These are phyloP conservation scores for Russula brevipes DNA, from an alignment of 768 basidiomycete species.

Conservation along the genomic window DNA sequence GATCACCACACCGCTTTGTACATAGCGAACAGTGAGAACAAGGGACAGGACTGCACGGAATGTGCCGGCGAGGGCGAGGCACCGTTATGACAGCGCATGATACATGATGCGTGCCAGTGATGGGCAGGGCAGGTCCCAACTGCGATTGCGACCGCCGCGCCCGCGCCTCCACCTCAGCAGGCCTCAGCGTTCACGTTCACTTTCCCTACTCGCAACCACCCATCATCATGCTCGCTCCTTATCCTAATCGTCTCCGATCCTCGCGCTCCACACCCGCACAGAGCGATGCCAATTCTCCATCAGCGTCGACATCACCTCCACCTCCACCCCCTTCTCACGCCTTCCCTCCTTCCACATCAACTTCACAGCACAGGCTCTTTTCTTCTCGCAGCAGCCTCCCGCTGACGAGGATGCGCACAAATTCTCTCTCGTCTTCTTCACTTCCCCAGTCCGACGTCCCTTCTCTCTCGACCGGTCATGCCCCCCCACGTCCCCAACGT, in stretches of 20 bases:
- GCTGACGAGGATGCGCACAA: conserved; percentile 16
- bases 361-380: background rate
- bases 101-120: too few relatives aligned
- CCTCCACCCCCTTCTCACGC: background rate
- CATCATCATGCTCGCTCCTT: conserved; percentile 17
- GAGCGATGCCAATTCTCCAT: background rate
- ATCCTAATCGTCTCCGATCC: conserved; percentile 16
- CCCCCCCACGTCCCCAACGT: background rate
- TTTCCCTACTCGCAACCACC: background rate
- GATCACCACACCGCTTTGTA: too few relatives aligned
- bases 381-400: conserved; percentile 7
- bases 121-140: too few relatives aligned
- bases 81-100: too few relatives aligned
- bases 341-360: background rate
- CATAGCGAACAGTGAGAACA: too few relatives aligned
- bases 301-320: background rate
- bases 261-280: background rate
- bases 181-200: too few relatives aligned
- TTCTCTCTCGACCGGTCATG: background rate
- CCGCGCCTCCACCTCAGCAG: too few relatives aligned
- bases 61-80: too few relatives aligned
- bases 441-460: background rate
- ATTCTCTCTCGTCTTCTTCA: conserved; percentile 8
- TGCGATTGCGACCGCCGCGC: too few relatives aligned
- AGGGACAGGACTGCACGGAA: too few relatives aligned